These are phyloP conservation scores for Leucosporidium yakuticum DNA, from an alignment of 768 basidiomycete species.

Conservation along the genomic window DNA sequence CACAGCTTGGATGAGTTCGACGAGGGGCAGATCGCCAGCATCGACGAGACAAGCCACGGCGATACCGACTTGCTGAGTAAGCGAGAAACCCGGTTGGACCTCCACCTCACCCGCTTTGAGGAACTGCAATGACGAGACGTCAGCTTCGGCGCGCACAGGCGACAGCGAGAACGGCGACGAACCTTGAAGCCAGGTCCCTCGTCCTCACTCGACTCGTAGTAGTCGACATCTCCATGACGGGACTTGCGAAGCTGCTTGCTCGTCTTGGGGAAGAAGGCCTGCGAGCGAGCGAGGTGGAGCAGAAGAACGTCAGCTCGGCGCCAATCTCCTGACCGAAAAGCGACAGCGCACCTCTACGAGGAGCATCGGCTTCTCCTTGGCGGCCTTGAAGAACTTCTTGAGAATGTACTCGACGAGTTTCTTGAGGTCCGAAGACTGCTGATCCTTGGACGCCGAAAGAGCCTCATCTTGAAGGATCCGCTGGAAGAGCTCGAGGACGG, in stretches of 20 bases:
- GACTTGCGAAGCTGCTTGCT: constrained; percentile 75
- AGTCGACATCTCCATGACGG: constrained; percentile 22
- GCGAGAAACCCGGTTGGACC: constrained; percentile 79
- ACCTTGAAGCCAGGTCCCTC: constrained; percentile 19
- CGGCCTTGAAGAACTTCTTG: constrained; percentile 87
- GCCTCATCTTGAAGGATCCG: constrained; percentile 73
- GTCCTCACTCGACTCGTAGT: constrained; percentile 36
- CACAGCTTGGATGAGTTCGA: constrained; percentile 78
- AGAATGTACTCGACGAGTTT: constrained; percentile 78
- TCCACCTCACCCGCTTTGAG: constrained; percentile 55
- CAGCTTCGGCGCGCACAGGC: constrained; percentile 45
- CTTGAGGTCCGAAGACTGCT: constrained; percentile 73
- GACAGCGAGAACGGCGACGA: constrained; percentile 45
- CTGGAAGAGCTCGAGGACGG: constrained; percentile 82
- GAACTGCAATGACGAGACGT: neutral
- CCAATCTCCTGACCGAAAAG: constrained; percentile 1
- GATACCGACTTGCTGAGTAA: constrained; percentile 85
- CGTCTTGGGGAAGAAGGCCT: constrained; percentile 89
- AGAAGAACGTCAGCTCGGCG: neutral
- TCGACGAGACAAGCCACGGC: constrained; percentile 68
- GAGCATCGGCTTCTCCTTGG: constrained; percentile 75
- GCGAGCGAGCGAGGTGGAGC: neutral
- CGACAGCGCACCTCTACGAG: constrained; percentile 68
- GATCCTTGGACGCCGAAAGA: constrained; percentile 64
- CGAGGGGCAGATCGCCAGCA: constrained; percentile 56